Conservation (phyloP, 2,329 filamentous ascomycete genomes). For the Colletotrichum scovillei region DNA sequence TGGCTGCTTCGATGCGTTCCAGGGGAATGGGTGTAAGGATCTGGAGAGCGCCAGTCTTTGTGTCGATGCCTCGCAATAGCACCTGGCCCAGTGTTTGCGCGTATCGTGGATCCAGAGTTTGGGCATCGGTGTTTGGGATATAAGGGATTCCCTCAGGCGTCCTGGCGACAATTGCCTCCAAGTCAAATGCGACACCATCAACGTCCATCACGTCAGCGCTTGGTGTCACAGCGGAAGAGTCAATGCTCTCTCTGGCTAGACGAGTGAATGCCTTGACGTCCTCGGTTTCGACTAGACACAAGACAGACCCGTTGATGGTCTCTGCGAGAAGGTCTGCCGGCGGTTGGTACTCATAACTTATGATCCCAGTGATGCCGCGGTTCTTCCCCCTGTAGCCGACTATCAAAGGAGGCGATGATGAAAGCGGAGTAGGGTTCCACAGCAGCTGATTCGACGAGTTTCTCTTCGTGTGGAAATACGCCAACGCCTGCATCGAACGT, state of each 20-base stretch:
- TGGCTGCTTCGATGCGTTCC: conserved; percentile 52
- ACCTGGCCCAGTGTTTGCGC: conserved; percentile 73
- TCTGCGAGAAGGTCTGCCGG: conserved; percentile 69
- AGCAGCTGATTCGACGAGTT: conserved; percentile 40
- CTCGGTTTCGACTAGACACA: conserved; percentile 74
- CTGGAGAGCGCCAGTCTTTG: conserved; percentile 64
- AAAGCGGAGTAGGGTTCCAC: conserved; percentile 69
- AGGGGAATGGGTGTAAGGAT: conserved; percentile 70
- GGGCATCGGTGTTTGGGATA: conserved; percentile 65
- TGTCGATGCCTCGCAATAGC: conserved; percentile 77
- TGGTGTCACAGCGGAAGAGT: not conserved
- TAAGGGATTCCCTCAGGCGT: conserved; percentile 70
- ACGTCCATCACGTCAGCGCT: conserved; percentile 34
- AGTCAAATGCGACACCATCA: conserved; percentile 14
- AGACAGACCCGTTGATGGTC: conserved; percentile 75
- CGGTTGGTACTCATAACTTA: conserved; percentile 75
- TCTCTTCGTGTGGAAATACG: conserved; percentile 73
- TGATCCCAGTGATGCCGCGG: conserved; percentile 70
- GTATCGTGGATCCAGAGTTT: conserved; percentile 68
- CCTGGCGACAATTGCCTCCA: conserved; percentile 47
- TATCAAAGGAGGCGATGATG: conserved; percentile 67
- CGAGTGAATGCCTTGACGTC: conserved; percentile 60
- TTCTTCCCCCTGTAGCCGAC: conserved; percentile 66
- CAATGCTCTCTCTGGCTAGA: conserved; percentile 36
- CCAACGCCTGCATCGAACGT: conserved; percentile 81